Evolutionary conservation across 169 alveolate species (phyloP), one percentile per base, ranked within the genome.

Genomic region (Eimeria falciformis): DNA sequence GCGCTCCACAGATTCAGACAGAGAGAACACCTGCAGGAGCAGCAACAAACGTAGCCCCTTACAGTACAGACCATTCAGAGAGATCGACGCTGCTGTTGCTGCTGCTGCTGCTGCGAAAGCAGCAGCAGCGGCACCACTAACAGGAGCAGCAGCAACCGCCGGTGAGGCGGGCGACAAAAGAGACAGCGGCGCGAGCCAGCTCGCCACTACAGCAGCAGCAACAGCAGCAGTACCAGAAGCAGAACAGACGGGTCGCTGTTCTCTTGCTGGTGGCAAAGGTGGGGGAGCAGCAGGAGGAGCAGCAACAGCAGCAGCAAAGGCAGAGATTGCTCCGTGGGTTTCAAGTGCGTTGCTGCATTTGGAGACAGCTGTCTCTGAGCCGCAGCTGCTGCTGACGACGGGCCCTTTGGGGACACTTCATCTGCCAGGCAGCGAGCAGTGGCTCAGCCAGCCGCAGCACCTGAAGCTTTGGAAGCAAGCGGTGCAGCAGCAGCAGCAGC

Each of bases 171-270:
- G 23, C 33, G 23, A 23, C 25, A 25, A 65, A 11, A 25, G 14
- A 65, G 21, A 62, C 29, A 62, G 75, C 75, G 25, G n/a, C 75
- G 21, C 37, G 25, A 23, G 21, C n/a, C n/a, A n/a, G n/a, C n/a
- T n/a, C n/a, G n/a, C 73, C n/a, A 25, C 73, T 18, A 25, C 73
- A 62, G 73, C 79, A 68, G 47, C 79, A 23, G 47, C 79, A 68
- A 7, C 40, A 68, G 47, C 79, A 68, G 47, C 75, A 23, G 21
- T 25, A 62, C 37, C 12, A 25, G 25, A 12, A 62, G 75, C 75
- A 12, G 75, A 12, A 62, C 75, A 62, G 6, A 23, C 75, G 21
- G 29, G 33, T 14, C 81, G 29, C 66, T 1, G 33, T 45, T 17
- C 53, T 17, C 37, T 25, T 23, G 25, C 23, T 40, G 65, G 9